Percentiles rank a stretch among this genome's conserved stretches.
Conservation (phyloP, 805 yeast species). For the Zygoascus biomembranicola region DNA sequence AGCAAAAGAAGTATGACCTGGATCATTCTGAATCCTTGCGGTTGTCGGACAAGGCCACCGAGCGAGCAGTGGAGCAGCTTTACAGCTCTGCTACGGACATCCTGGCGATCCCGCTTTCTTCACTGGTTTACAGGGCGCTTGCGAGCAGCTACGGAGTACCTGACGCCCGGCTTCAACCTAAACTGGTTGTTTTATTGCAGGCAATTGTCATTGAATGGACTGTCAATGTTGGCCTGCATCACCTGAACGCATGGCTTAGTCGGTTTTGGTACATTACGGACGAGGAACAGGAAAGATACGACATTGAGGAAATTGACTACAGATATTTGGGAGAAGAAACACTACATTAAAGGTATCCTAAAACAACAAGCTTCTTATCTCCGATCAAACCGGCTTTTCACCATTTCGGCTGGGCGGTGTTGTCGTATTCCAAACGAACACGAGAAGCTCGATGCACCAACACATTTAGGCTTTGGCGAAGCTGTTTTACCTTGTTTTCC, state of each 20-base stretch:
- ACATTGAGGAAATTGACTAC: neutral
- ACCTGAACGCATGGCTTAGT: neutral
- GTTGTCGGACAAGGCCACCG: neutral
- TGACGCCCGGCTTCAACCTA: neutral
- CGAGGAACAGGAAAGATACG: neutral
- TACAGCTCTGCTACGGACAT: neutral
- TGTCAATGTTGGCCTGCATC: neutral
- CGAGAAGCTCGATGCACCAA: neutral
- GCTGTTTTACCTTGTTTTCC: neutral
- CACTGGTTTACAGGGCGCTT: neutral
- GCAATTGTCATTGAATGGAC: neutral
- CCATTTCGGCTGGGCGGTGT: neutral
- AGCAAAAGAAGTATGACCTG: neutral
- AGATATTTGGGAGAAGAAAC: neutral
- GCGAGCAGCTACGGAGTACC: neutral
- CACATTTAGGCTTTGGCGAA: neutral
- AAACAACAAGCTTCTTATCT: neutral
- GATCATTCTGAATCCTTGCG: neutral
- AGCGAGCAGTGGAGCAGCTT: neutral
- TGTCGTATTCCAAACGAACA: neutral
- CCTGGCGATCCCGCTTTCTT: neutral
- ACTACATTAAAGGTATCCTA: neutral
- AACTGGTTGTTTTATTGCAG: neutral
- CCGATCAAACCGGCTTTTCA: neutral
- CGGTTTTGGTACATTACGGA: neutral